Conservation (phyloP, 2,329 filamentous ascomycete species). For the Talaromyces sp. region DNA sequence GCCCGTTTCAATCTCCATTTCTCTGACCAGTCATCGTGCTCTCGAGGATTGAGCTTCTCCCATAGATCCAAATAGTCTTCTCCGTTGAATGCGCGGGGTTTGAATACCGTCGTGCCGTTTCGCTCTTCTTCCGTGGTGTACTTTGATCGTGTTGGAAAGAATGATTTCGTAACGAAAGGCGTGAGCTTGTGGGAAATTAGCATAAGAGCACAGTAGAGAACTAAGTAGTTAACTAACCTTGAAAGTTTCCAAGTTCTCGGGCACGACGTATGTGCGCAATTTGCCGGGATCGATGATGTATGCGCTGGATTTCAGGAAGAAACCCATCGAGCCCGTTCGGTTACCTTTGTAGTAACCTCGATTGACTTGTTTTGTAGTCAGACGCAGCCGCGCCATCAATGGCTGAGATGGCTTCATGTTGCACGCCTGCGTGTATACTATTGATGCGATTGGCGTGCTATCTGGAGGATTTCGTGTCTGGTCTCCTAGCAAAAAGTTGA, state of each 20-base stretch:
- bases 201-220: neutral
- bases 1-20: conserved; percentile 3
- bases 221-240: conserved; percentile 55
- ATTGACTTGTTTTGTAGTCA: conserved; percentile 91
- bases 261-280: conserved; percentile 87
- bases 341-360: conserved; percentile 98
- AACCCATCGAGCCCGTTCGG: conserved; percentile 81
- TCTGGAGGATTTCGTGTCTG: neutral
- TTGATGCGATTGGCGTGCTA: conserved; percentile 7
- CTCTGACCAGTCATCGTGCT: conserved; percentile 30
- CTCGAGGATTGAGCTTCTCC: conserved; percentile 37
- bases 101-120: conserved; percentile 28
- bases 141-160: conserved; percentile 37
- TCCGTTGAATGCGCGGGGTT: conserved; percentile 34
- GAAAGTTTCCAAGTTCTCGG: conserved; percentile 65
- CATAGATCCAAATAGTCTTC: conserved; percentile 42
- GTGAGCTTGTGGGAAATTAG: conserved; percentile 38
- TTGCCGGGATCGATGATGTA: conserved; percentile 83
- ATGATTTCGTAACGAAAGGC: conserved; percentile 47
- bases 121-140: conserved; percentile 36
- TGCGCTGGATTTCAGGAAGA: conserved; percentile 59
- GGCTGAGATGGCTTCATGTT: conserved; percentile 44
- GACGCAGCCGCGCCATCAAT: conserved; percentile 69
- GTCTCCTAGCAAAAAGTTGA: neutral
- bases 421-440: neutral